phyloP scores from a whole-genome alignment of 2,329 filamentous ascomycete genomes.

The Botryotinia globosa region DNA sequence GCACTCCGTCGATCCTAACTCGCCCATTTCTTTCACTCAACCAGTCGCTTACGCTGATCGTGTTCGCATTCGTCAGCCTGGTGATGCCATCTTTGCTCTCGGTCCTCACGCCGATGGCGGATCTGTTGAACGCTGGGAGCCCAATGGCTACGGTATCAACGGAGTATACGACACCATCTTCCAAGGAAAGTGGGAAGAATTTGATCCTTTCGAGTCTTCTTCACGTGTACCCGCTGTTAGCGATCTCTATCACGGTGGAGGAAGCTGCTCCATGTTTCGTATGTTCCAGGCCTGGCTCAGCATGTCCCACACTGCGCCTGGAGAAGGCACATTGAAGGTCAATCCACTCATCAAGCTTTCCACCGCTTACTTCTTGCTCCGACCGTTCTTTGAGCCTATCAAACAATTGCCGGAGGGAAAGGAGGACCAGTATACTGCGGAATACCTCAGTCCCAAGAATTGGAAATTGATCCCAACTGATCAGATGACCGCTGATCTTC shows the following conservation, averaged over 20 bases:
- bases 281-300: conserved; percentile 89
- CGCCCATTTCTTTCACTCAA: conserved; percentile 50
- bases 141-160: conserved; percentile 61
- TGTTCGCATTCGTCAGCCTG: conserved; percentile 65
- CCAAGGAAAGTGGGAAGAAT: conserved; percentile 72
- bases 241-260: conserved; percentile 77
- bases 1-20: conserved; percentile 47
- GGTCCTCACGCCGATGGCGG: conserved; percentile 74
- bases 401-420: conserved; percentile 43
- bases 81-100: conserved; percentile 67
- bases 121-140: conserved; percentile 73
- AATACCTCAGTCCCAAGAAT: conserved; percentile 42
- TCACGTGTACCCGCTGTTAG: conserved; percentile 64
- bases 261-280: conserved; percentile 79
- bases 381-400: conserved; percentile 68
- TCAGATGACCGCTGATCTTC: conserved; percentile 51
- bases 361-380: conserved; percentile 75
- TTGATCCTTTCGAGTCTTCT: conserved; percentile 78
- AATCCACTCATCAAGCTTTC: conserved; percentile 74
- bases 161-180: conserved; percentile 73
- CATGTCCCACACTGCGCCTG: conserved; percentile 69
- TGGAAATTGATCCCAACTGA: conserved; percentile 52
- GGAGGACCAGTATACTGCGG: conserved; percentile 40
- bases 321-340: conserved; percentile 77
- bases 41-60: conserved; percentile 66